These are phyloP conservation scores for Nannochloris sp. DNA, from an alignment of 139 green algal species.

Conservation along the genomic window DNA sequence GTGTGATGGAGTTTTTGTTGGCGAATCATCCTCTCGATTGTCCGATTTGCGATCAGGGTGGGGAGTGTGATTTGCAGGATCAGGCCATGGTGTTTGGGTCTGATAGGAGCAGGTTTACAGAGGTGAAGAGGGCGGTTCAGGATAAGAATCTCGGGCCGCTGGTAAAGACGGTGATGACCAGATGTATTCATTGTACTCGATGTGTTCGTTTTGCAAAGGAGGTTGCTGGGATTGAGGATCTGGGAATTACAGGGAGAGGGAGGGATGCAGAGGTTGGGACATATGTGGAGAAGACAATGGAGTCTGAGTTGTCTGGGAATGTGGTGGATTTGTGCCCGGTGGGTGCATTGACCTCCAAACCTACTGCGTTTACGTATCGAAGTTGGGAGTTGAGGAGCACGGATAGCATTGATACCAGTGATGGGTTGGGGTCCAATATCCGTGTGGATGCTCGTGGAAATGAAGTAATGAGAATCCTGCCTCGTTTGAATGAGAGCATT, in stretches of 20 bases:
- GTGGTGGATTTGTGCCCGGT: slow-evolving; percentile 99
- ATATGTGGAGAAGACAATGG: slow-evolving; percentile 89
- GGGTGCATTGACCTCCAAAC: slow-evolving; percentile 94
- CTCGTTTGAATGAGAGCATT: slow-evolving; percentile 87
- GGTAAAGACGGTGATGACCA: slow-evolving; percentile 98
- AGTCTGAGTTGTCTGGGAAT: slow-evolving; percentile 89
- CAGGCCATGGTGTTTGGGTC: slow-evolving; percentile 91
- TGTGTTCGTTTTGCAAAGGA: slow-evolving; percentile 94
- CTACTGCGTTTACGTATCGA: slow-evolving; percentile 90
- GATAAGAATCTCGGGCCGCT: slow-evolving; percentile 97
- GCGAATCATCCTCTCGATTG: slow-evolving; percentile 99
- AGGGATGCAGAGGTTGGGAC: slow-evolving; percentile 87
- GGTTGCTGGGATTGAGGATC: slow-evolving; percentile 87
- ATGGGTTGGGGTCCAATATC: slow-evolving; percentile 85
- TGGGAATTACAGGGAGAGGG: slow-evolving; percentile 85
- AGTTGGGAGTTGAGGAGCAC: slow-evolving; percentile 94
- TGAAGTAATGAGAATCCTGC: slow-evolving; percentile 94
- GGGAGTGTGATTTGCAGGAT: slow-evolving; percentile 98
- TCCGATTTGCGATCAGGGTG: slow-evolving; percentile 98
- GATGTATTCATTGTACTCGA: slow-evolving; percentile 90
- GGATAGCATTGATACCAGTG: slow-evolving; percentile 85
- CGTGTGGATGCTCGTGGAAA: slow-evolving; percentile 70
- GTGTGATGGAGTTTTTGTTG: slow-evolving; percentile 99
- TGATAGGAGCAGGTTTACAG: slow-evolving; percentile 83
- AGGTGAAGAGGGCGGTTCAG: slow-evolving; percentile 81